phyloP scores from a whole-genome alignment of 2,329 filamentous ascomycete genomes.

The Calonectria pteridis region DNA sequence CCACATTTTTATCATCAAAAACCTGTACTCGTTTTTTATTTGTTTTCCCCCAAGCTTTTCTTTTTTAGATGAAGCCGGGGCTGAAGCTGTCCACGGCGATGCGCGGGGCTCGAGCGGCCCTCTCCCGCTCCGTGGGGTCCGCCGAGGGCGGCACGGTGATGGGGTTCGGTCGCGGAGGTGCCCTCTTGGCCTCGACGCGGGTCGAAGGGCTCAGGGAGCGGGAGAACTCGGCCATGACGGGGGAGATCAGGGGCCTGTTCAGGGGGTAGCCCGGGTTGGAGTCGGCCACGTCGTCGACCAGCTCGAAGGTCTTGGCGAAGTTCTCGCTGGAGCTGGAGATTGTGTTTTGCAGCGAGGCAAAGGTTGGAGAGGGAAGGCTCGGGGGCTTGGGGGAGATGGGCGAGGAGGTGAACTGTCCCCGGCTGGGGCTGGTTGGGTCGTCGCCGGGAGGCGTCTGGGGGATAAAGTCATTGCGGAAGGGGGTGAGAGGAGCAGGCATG shows the following conservation, averaged over 20 bases:
- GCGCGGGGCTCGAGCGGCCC: conserved; percentile 32
- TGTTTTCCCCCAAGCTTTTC: neutral
- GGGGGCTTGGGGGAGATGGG: conserved; percentile 47
- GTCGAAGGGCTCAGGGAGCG: conserved; percentile 33
- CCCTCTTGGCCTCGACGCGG: conserved; percentile 49
- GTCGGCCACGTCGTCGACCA: conserved; percentile 33
- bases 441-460: conserved; percentile 29
- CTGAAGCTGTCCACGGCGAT: conserved; percentile 41
- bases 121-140: conserved; percentile 17
- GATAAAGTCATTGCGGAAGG: conserved; percentile 34
- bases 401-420: conserved; percentile 42
- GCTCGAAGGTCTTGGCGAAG: conserved; percentile 48
- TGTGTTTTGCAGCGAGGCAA: conserved; percentile 50
- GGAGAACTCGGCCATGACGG: conserved; percentile 47
- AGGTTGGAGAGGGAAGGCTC: conserved; percentile 52
- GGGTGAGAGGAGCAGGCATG: conserved; percentile 51
- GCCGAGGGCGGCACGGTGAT: conserved; percentile 45
- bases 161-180: conserved; percentile 48
- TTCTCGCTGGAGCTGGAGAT: conserved; percentile 50
- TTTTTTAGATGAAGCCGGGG: conserved; percentile 40
- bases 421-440: conserved; percentile 29
- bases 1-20: neutral
- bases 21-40: neutral
- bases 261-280: conserved; percentile 17
- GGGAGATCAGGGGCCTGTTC: conserved; percentile 46